These are phyloP conservation scores for Penicillium frequentans DNA, from an alignment of 2,329 filamentous ascomycete genomes.

Conservation along the genomic window DNA sequence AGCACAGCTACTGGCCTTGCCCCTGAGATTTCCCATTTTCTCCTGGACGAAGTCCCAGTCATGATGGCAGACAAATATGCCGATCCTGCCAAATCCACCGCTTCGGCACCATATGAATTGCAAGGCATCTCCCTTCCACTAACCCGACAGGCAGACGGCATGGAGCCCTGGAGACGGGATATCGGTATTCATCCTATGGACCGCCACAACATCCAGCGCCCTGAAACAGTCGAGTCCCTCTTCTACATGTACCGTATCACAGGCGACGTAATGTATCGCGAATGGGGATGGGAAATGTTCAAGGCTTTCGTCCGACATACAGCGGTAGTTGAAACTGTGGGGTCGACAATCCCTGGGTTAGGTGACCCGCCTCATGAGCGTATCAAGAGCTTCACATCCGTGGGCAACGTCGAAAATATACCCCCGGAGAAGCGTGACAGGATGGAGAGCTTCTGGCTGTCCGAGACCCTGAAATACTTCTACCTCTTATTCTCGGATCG, in stretches of 20 bases:
- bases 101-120: slow-evolving; percentile 35
- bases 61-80: slow-evolving; percentile 42
- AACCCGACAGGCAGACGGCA: slow-evolving; percentile 27
- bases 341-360: slow-evolving; percentile 7
- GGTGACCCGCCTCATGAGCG: slow-evolving; percentile 15
- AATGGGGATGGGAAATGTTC: slow-evolving; percentile 99
- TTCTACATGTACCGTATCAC: slow-evolving; percentile 99
- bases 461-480: slow-evolving; percentile 96
- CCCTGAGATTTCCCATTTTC: slow-evolving; percentile 90
- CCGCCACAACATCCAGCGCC: slow-evolving; percentile 87
- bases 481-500: slow-evolving; percentile 88
- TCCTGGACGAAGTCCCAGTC: slow-evolving; percentile 67
- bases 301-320: slow-evolving; percentile 85
- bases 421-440: slow-evolving; percentile 76
- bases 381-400: slow-evolving; percentile 71
- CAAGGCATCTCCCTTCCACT: slow-evolving; percentile 36
- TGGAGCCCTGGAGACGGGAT: slow-evolving; percentile 68
- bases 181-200: slow-evolving; percentile 80
- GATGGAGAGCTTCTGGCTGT: slow-evolving; percentile 99
- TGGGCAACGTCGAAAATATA: slow-evolving; percentile 70
- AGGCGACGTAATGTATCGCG: slow-evolving; percentile 79
- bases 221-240: slow-evolving; percentile 92
- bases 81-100: slow-evolving; percentile 33
- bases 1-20: slow-evolving; percentile 88
- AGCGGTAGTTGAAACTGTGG: slow-evolving; percentile 67